Base-by-base conservation (phyloP, 2,329 filamentous ascomycete species). In the Pseudogymnoascus sp. region DNA sequence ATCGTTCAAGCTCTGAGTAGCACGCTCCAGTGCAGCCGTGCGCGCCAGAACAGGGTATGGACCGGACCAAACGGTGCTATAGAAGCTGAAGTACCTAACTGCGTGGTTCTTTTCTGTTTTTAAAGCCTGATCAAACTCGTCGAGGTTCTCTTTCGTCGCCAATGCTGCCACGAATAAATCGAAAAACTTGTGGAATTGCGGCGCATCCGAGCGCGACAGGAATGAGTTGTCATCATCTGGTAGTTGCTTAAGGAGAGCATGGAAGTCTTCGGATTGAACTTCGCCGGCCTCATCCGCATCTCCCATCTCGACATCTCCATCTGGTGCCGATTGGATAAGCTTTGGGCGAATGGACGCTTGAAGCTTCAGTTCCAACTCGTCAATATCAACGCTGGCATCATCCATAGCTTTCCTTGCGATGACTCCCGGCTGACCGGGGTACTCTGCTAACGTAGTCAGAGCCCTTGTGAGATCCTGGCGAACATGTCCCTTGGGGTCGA, bases 51-150 rank as follows among this genome's bases (percentile, higher is more conserved):
- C 84, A 5, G 90, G 88, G 70, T 88, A 88, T 1, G 85, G 80
- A 0, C 89, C 87, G 64, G 84, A 89, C 85, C 90, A 92, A 14
- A 91, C 83, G 62, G 87, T 83, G 64, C 88, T 81, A 67, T 93
- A 87, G 73, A 96, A 93, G 14, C 86, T 88, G 63, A 92, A 78
- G 69, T 89, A 92, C 36, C 80, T 81, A 40, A 23, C 14, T 11
- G 56, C 11, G 14, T 53, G n/a, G 25, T 18, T 53, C 1, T 12
- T 1, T 1, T 53, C 8, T 12, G 46, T 53, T 61, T 81, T 78
- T 10, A 91, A 75, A 5, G 81, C 74, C 7, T 80, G 74, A 62
- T 87, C 81, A 60, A 75, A 74, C 60, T 66, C 53, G 8, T 69
- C 64, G 4, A 72, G 60, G 60, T 79, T 74, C 1, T 72, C 72